Evolutionary conservation across 2,329 filamentous ascomycete species (phyloP), one percentile per base, ranked within the genome.

Genomic region (Xylariaceae sp.): DNA sequence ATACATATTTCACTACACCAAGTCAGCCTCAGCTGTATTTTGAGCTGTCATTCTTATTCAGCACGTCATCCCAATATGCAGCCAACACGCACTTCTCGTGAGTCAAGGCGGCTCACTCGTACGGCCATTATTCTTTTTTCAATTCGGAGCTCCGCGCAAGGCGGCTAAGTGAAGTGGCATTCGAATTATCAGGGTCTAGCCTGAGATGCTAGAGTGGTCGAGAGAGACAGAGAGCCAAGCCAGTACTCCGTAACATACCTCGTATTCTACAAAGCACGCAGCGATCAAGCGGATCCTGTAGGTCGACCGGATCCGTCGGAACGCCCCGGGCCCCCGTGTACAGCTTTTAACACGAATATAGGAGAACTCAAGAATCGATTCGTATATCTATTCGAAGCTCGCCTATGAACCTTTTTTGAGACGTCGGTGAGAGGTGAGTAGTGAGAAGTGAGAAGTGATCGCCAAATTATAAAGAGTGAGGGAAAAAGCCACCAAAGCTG

Each of bases 231-330:
- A 24, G n/a, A 33, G 24, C 50, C 41, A 49, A 56, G 43, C 33
- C 47, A 39, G 40, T 33, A 40, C 34, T 24, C 12, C 33, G 17
- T 33, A 33, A 19, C 44, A 41, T 37, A 52, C 36, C 56, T 59
- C 56, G 56, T 59, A 59, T 59, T 59, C 46, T 37, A 31, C n/a
- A 17, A 21, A 46, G 17, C 31, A 26, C 37, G 23, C 33, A 31
- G 37, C 45, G 37, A 19, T 36, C 14, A 14, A 40, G 47, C 29
- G 37, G 51, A 50, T 47, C 56, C 29, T 56, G 17, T 36, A 36
- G 33, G 23, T 29, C 45, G 28, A 53, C 48, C 55, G 33, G 46
- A 50, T 50, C 45, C 47, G 37, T 50, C 47, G 56, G 53, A n/a
- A n/a, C n/a, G n/a, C n/a, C n/a, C n/a, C n/a, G n/a, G n/a, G n/a